Percentiles rank a stretch among this genome's conserved stretches.
phyloP scores from a whole-genome alignment of 257 asterid species.

The Nyctanthes arbortristis region DNA sequence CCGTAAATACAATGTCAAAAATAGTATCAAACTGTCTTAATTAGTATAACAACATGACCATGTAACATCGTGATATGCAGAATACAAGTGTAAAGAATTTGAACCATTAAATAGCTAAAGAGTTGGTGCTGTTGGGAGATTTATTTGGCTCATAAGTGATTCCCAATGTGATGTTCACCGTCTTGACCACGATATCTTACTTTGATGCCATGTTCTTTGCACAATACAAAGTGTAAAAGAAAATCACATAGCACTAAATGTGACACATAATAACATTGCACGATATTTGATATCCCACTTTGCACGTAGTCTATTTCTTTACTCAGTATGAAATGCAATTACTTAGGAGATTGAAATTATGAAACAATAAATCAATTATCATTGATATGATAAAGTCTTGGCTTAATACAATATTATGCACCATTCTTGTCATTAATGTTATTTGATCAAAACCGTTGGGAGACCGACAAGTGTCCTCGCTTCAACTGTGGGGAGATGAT shows the following conservation, averaged over 20 bases:
- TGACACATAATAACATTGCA: slow-evolving; percentile 44
- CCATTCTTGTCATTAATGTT: slow-evolving; percentile 35
- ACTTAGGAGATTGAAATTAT: slow-evolving; percentile 28
- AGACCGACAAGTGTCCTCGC: slow-evolving; percentile 70
- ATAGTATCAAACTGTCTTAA: too few species aligned
- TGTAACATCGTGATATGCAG: too few species aligned
- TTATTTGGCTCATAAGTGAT: slow-evolving; percentile 28
- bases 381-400: slow-evolving; percentile 24
- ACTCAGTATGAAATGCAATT: slow-evolving; percentile 32
- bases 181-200: slow-evolving; percentile 76
- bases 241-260: slow-evolving; percentile 54
- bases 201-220: slow-evolving; percentile 50
- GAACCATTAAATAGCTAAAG: slow-evolving; percentile 3
- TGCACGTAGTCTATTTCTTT: slow-evolving; percentile 61
- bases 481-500: slow-evolving; percentile 71
- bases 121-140: slow-evolving; percentile 18
- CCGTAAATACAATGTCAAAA: too few species aligned
- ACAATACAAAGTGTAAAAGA: slow-evolving; percentile 45
- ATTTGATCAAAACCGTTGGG: slow-evolving; percentile 72
- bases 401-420: slow-evolving; percentile 35
- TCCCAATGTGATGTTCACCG: slow-evolving; percentile 58
- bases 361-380: slow-evolving; percentile 38
- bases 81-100: too few species aligned
- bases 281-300: slow-evolving; percentile 67
- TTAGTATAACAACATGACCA: too few species aligned